Evolutionary conservation across 805 yeast species (phyloP).

Genomic region (Lipomyces lipofer): DNA sequence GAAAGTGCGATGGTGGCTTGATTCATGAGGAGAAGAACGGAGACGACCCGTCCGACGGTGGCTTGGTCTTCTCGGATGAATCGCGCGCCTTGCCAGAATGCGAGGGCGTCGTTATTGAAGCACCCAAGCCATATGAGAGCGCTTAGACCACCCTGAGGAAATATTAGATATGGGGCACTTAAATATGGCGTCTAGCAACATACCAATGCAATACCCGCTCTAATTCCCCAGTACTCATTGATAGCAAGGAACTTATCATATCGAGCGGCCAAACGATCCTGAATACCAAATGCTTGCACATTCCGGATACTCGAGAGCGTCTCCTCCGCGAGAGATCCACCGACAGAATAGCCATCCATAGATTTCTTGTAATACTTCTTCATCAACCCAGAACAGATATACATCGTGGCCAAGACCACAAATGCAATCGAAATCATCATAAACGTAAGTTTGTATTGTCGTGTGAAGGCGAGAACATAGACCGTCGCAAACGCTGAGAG

Average conservation of each 20-base stretch:
- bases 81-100: conserved; percentile 37
- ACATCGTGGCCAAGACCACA: conserved; percentile 37
- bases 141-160: conserved; percentile 15
- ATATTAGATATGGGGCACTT: not conserved
- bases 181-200: not conserved
- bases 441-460: conserved; percentile 42
- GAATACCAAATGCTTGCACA: conserved; percentile 47
- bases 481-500: conserved; percentile 43
- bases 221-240: conserved; percentile 32
- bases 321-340: conserved; percentile 46
- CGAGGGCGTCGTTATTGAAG: conserved; percentile 35
- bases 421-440: conserved; percentile 40
- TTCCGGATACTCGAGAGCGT: conserved; percentile 44
- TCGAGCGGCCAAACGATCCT: conserved; percentile 39
- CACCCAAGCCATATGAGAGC: conserved; percentile 32
- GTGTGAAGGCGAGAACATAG: conserved; percentile 40
- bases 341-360: conserved; percentile 24
- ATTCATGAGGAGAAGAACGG: conserved; percentile 39
- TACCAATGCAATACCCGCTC: conserved; percentile 33
- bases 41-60: conserved; percentile 25
- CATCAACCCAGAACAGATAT: conserved; percentile 36
- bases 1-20: conserved; percentile 46
- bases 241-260: conserved; percentile 38
- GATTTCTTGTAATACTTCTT: conserved; percentile 22
- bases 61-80: conserved; percentile 25